Evolutionary conservation across 2,329 filamentous ascomycete genomes (phyloP), one percentile per base, ranked within the genome.

Genomic region (Scedosporium aurantiacum): DNA sequence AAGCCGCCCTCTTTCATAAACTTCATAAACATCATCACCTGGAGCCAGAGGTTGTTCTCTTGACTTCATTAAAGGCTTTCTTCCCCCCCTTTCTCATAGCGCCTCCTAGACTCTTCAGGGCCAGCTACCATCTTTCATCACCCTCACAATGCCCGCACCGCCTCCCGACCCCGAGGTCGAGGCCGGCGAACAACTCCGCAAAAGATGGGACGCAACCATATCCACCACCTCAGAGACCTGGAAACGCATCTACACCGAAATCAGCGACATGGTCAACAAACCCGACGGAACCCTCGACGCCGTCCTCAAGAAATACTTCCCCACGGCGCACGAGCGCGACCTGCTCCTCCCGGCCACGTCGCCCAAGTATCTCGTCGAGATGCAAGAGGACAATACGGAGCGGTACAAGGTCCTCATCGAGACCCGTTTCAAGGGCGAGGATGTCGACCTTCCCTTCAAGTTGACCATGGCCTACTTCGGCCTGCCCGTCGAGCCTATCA

Each of bases 391-490:
- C 10, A 71, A 73, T 61, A 65, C 70, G 0, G 28, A 62, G 18
- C 67, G 68, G 10, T 77, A 73, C 64, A 28, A 65, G 3, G 37
- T 62, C 0, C 65, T 76, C 16, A 64, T 77, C 3, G 28, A 63
- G 3, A 66, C 65, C 1, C 68, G 70, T 1, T 75, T 77, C 62
- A 67, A 67, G 8, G 67, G 62, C 4, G 63, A 69, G 6, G 25
- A 63, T 1, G 63, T 68, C 4, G 68, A 69, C 1, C 61, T 78
- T 16, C 69, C 70, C 2, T 71, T 73, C n/a, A 79, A 78, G 65
- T 62, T 81, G 62, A 69, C 77, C 0, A 72, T 79, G 69, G 68
- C 78, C 54, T 79, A 75, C 66, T 80, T 79, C 63, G 78, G 78
- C 0, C 65, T 79, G 5, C 76, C 76, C 0, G 69, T 79, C 2